Evolutionary conservation across 2,329 filamentous ascomycete genomes (phyloP).

Genomic region (Fusarium illudens): DNA sequence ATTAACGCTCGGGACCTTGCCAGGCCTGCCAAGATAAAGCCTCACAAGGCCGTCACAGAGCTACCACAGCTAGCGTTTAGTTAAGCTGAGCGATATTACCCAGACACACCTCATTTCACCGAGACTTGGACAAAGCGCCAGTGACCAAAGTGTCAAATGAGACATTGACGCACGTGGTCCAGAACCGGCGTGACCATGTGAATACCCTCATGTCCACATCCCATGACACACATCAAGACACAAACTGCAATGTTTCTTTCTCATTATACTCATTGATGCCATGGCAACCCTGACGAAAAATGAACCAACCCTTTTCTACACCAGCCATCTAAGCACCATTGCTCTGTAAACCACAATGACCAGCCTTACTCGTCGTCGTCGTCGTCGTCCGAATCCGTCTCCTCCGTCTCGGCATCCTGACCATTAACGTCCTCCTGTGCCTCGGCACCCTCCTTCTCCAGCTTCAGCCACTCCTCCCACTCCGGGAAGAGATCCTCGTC

Average conservation of each 20-base stretch:
- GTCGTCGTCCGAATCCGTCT: constrained; percentile 34
- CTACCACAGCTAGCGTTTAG: not conserved
- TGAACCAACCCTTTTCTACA: constrained; percentile 45
- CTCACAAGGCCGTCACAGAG: not conserved
- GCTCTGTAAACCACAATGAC: constrained; percentile 32
- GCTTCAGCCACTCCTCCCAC: constrained; percentile 87
- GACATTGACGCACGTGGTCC: not conserved
- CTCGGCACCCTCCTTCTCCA: constrained; percentile 76
- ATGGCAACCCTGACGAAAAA: constrained; percentile 42
- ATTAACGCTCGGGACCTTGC: not conserved
- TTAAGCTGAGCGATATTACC: not conserved
- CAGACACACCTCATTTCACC: not conserved
- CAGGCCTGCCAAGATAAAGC: not conserved
- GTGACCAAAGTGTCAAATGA: not conserved
- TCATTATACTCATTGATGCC: constrained; percentile 46
- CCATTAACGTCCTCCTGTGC: constrained; percentile 32
- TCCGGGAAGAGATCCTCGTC: constrained; percentile 93
- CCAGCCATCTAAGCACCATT: constrained; percentile 41
- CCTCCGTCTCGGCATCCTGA: constrained; percentile 30
- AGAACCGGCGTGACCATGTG: not conserved
- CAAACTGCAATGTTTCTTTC: constrained; percentile 34
- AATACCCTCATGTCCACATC: not conserved
- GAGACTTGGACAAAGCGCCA: not conserved
- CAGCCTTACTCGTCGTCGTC: constrained; percentile 40
- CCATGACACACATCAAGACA: not conserved